Percentiles rank a stretch among this genome's conserved stretches.
phyloP scores from a whole-genome alignment of 176 grass and related monocot species.

The Thinopyrum elongatum region DNA sequence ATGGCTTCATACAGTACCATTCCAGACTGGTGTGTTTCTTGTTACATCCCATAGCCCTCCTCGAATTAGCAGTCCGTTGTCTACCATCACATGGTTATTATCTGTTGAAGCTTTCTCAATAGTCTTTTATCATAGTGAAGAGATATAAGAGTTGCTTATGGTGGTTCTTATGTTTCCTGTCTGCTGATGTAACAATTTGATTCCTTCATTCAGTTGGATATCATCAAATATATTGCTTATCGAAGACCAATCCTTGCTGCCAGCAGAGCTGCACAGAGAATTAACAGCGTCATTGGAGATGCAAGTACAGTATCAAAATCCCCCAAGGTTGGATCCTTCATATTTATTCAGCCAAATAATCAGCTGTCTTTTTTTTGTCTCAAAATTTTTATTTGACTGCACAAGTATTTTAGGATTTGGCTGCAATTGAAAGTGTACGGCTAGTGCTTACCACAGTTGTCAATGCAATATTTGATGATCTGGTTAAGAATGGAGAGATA shows the following conservation, averaged over 20 bases:
- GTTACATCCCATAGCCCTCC: neutral
- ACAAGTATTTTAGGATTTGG: slow-evolving; percentile 51
- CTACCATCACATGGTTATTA: no score
- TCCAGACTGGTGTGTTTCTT: neutral
- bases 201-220: slow-evolving; percentile 60
- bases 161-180: no score
- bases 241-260: slow-evolving; percentile 74
- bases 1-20: slow-evolving; percentile 9
- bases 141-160: no score
- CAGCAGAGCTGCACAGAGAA: slow-evolving; percentile 66
- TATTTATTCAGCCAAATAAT: no score
- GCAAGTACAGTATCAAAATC: slow-evolving; percentile 47
- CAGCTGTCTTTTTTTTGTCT: no score
- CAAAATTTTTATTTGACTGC: no score
- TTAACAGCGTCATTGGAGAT: slow-evolving; percentile 50
- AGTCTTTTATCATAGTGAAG: no score
- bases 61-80: no score
- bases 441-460: slow-evolving; percentile 72
- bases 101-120: no score
- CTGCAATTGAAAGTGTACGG: slow-evolving; percentile 67
- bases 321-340: slow-evolving; percentile 45
- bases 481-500: neutral
- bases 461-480: slow-evolving; percentile 66
- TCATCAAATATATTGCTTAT: slow-evolving; percentile 77
- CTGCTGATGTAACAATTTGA: neutral